phyloP scores from a whole-genome alignment of 2,329 filamentous ascomycete genomes.

The Camptophora hylomeconis region DNA sequence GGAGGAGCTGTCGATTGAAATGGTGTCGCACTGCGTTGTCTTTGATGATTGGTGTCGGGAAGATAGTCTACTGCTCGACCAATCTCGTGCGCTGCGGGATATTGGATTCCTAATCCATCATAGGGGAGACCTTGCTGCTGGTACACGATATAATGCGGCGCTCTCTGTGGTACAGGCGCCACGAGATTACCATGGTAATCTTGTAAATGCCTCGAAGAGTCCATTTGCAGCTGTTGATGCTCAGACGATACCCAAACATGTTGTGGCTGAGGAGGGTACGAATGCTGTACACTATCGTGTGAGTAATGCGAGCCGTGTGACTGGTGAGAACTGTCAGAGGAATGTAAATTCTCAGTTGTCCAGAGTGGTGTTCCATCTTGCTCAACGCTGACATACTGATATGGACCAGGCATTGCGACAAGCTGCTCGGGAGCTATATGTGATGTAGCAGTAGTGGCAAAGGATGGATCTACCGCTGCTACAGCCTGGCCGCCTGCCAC shows the following conservation, averaged over 20 bases:
- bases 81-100: slow-evolving; percentile 18
- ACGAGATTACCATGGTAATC: slow-evolving; percentile 12
- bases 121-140: slow-evolving; percentile 3
- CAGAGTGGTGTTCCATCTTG: slow-evolving; percentile 1
- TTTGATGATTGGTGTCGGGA: slow-evolving; percentile 2
- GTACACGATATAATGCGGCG: slow-evolving; percentile 13
- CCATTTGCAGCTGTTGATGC: too few species aligned
- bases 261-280: slow-evolving; percentile 8
- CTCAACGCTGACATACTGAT: neutral
- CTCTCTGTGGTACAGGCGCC: slow-evolving; percentile 11
- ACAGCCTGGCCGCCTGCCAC: neutral
- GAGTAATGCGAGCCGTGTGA: slow-evolving; percentile 4
- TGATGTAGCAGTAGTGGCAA: too few species aligned
- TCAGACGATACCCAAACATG: slow-evolving; percentile 32
- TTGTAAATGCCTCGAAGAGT: too few species aligned
- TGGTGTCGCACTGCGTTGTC: neutral
- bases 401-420: too few species aligned
- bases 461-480: slow-evolving; percentile 2
- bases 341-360: slow-evolving; percentile 8
- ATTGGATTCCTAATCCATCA: slow-evolving; percentile 10
- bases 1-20: slow-evolving; percentile 18
- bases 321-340: slow-evolving; percentile 6
- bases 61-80: slow-evolving; percentile 11
- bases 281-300: neutral
- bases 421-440: too few species aligned